Evolutionary conservation across 2,329 filamentous ascomycete genomes (phyloP).

Genomic region (Capronia coronata): DNA sequence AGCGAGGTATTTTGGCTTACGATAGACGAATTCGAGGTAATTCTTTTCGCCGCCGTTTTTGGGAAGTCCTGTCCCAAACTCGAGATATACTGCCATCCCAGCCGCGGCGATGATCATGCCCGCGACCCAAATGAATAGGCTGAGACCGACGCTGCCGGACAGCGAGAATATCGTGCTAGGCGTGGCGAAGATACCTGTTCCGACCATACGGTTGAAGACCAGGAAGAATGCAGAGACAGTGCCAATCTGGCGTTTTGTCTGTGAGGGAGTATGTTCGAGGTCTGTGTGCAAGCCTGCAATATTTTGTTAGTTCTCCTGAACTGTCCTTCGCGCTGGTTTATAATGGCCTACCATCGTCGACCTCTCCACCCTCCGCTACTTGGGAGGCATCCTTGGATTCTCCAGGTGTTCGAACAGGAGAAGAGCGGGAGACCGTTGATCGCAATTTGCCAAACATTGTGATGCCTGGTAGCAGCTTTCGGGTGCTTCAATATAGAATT

Average conservation of each 20-base stretch:
- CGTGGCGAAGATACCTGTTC: constrained; percentile 49
- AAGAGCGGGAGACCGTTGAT: neutral
- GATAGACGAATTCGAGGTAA: constrained; percentile 1
- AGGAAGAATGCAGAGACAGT: constrained; percentile 40
- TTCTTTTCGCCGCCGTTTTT: constrained; percentile 1
- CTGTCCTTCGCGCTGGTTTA: neutral
- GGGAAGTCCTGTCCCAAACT: neutral
- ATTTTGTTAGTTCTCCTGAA: neutral
- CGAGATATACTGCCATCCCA: constrained; percentile 43
- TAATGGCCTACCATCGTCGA: neutral
- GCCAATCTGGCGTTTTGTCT: constrained; percentile 31
- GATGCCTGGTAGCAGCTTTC: neutral
- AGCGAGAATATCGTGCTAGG: constrained; percentile 52
- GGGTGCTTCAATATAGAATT: neutral
- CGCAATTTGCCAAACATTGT: constrained; percentile 1
- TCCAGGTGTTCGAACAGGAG: neutral
- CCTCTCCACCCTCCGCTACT: neutral
- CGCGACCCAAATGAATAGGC: constrained; percentile 50
- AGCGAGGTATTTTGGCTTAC: neutral
- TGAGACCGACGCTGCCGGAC: constrained; percentile 50
- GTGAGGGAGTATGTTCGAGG: neutral
- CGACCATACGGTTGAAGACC: constrained; percentile 44
- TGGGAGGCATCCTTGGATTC: neutral
- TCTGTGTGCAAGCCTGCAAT: neutral
- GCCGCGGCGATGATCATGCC: constrained; percentile 44